Base-by-base conservation (phyloP, 257 asterid species). In the Haberlea rhodopensis region DNA sequence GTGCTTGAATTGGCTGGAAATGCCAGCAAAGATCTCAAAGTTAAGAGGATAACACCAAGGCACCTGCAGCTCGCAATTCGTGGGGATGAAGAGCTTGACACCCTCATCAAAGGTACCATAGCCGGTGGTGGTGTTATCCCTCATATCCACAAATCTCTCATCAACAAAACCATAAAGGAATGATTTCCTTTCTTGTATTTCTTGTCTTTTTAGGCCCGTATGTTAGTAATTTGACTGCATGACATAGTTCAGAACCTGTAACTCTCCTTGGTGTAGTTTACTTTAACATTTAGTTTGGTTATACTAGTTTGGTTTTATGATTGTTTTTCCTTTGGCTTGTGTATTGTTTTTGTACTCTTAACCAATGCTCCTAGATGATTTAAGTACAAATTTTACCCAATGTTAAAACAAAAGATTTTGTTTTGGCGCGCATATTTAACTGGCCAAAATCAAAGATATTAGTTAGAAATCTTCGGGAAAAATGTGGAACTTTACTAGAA, bases 61-160 rank as follows among this genome's bases (percentile, higher is more conserved):
- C 97, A 91, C 69, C 73, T 91, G 79, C 97, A 91, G 79, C 82
- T 91, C 18, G 97, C 97, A 23, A 91, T 91, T 57, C 96, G 97
- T 2, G 97, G 97, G 32, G 97, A 91, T 6, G 96, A 91, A 77
- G 97, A 91, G 85, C 96, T 91, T 0, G 97, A 91, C 71, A 90
- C 97, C 11, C 96, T 90, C 59, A 90, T 90, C 77, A 90, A 90
- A 71, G 96, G 96, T 37, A 90, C 97, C 76, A 90, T 90, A 27
- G 97, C 97, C 2, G 96, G 98, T 23, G 98, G 98, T 43, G 98
- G 98, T 71, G 98, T 89, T 71, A 91, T 91, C 62, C 98, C 98
- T 25, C 98, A 91, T 82, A 91, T 91, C 63, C 98, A 91, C 87
- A 91, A 91, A 34, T 91, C 98, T 69, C 96, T 91, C 83, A 91